Percentiles rank a stretch among this genome's conserved stretches.
These are phyloP conservation scores for Trichoderma sp. DNA, from an alignment of 2,329 filamentous ascomycete species.

Conservation along the genomic window DNA sequence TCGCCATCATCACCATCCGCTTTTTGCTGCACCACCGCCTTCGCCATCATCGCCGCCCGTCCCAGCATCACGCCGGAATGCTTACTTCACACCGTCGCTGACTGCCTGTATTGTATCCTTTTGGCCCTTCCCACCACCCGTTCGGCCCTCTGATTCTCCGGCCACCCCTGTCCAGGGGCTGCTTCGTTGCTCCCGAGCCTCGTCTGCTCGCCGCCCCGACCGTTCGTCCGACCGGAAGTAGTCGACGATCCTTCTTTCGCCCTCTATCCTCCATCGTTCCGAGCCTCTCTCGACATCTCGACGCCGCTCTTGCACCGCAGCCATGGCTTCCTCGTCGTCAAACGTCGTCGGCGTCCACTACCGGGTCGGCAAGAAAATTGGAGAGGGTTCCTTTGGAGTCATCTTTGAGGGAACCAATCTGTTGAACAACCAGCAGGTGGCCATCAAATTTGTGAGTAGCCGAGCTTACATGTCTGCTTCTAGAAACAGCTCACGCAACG, in stretches of 20 bases:
- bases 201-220: slow-evolving; percentile 19
- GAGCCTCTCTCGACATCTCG: slow-evolving; percentile 1
- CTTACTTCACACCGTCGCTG: slow-evolving; percentile 25
- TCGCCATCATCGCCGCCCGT: background rate
- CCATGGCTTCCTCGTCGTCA: slow-evolving; percentile 83
- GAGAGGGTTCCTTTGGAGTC: slow-evolving; percentile 96
- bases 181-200: slow-evolving; percentile 22
- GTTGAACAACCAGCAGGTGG: slow-evolving; percentile 97
- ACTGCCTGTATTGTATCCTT: slow-evolving; percentile 19
- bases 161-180: slow-evolving; percentile 20
- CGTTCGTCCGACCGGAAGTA: slow-evolving; percentile 18
- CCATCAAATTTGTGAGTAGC: slow-evolving; percentile 91
- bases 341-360: slow-evolving; percentile 99
- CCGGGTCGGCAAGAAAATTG: slow-evolving; percentile 98
- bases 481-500: background rate
- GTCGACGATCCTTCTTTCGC: slow-evolving; percentile 11
- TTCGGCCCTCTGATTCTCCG: slow-evolving; percentile 20
- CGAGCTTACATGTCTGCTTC: background rate
- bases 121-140: slow-evolving; percentile 19
- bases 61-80: slow-evolving; percentile 23
- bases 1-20: slow-evolving; percentile 3
- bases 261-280: slow-evolving; percentile 16
- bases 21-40: background rate
- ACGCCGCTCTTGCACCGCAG: slow-evolving; percentile 25
- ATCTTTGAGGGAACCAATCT: slow-evolving; percentile 99